These are phyloP conservation scores for Xylaria palmicola DNA, from an alignment of 495 filamentous ascomycete species.

Conservation along the genomic window DNA sequence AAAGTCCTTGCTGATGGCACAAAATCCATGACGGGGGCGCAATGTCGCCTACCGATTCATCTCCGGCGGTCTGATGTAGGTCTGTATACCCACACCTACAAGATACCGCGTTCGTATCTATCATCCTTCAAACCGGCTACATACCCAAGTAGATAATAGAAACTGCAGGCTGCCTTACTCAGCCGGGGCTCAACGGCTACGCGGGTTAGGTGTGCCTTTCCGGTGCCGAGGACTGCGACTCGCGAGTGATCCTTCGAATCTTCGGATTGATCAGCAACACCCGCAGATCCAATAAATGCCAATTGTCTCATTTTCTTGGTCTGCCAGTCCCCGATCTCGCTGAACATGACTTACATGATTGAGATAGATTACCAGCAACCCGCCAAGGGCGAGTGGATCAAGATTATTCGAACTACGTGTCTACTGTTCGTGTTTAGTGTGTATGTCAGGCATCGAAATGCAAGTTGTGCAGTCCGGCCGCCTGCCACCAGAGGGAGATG, in stretches of 20 bases:
- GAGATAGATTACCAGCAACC: not conserved
- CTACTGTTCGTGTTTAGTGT: constrained; percentile 9
- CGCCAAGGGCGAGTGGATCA: not conserved
- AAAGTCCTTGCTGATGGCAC: not conserved
- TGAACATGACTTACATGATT: not conserved
- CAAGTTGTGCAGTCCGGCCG: not conserved
- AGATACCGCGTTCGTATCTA: not conserved
- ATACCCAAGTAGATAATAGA: too few relatives aligned
- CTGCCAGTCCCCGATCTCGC: constrained; percentile 14
- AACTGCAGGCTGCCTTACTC: constrained; percentile 7
- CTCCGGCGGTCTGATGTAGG: constrained; percentile 4
- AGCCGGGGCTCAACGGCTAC: not conserved
- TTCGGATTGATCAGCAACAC: constrained; percentile 2
- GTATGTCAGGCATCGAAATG: constrained; percentile 14
- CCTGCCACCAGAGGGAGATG: constrained; percentile 1
- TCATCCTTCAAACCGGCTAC: not conserved
- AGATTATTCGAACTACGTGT: not conserved
- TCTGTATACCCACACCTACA: too few relatives aligned
- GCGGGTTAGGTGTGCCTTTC: not conserved
- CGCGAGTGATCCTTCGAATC: not conserved
- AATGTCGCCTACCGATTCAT: constrained; percentile 1
- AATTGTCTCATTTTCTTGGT: not conserved
- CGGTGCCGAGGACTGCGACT: not conserved
- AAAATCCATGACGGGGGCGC: too few relatives aligned
- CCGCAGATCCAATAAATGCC: not conserved